Percentiles rank a stretch among this genome's conserved stretches.
Conservation (phyloP, 306 rosid species). For the Castanea sativa region DNA sequence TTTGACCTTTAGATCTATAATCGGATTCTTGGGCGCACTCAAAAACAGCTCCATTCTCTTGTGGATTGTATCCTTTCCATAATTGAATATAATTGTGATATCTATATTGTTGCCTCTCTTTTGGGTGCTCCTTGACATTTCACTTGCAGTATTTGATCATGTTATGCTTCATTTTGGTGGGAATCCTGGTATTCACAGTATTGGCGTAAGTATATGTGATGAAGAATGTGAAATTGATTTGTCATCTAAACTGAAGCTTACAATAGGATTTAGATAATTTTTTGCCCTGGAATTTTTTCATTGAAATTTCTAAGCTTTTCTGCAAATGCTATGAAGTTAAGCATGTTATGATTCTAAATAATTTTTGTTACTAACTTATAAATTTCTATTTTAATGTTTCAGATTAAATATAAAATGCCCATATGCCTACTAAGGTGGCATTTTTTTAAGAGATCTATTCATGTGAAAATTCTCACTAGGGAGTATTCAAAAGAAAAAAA, state of each 20-base stretch:
- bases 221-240: neutral
- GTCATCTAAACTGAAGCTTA: neutral
- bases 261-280: neutral
- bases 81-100: neutral
- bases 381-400: neutral
- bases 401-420: neutral
- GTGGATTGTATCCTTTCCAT: constrained; percentile 82
- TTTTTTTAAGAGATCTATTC: neutral
- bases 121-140: constrained; percentile 51
- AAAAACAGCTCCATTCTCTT: constrained; percentile 66
- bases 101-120: neutral
- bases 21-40: constrained; percentile 88
- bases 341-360: neutral
- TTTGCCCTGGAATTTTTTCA: neutral
- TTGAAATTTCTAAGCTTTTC: neutral
- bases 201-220: constrained; percentile 68
- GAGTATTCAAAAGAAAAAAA: neutral
- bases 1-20: constrained; percentile 59
- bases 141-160: constrained; percentile 68
- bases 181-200: constrained; percentile 84
- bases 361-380: neutral
- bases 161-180: constrained; percentile 74
- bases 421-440: neutral
- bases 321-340: neutral
- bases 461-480: neutral